These are phyloP conservation scores for Linnemannia hyalina DNA, from an alignment of 192 early-diverging fungal species.

Conservation along the genomic window DNA sequence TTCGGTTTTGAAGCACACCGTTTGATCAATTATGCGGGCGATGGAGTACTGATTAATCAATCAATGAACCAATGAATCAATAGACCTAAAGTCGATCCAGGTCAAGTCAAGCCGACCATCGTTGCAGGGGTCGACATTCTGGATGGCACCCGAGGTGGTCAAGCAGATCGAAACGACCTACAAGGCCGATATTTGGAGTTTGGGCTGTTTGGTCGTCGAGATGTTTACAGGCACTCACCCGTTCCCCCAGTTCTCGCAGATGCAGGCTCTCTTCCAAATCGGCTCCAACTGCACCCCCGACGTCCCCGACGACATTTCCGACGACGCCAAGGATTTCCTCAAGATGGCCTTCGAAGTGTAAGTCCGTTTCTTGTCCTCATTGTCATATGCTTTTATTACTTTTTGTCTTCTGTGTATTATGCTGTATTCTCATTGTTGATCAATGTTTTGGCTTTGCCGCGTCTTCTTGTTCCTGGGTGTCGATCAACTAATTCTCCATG, in stretches of 20 bases:
- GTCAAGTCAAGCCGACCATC: slow-evolving; percentile 74
- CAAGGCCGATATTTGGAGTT: slow-evolving; percentile 95
- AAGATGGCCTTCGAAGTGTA: slow-evolving; percentile 81
- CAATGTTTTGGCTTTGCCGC: background rate
- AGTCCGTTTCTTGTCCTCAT: slow-evolving; percentile 36
- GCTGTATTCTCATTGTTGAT: background rate
- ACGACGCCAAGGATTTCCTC: slow-evolving; percentile 82
- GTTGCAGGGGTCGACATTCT: slow-evolving; percentile 95
- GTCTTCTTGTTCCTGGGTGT: background rate
- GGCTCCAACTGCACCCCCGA: slow-evolving; percentile 85
- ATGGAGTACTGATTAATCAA: slow-evolving; percentile 4
- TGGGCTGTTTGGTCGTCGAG: slow-evolving; percentile 97
- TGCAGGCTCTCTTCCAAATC: slow-evolving; percentile 89
- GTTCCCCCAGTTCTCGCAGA: slow-evolving; percentile 83
- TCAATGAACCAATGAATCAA: background rate
- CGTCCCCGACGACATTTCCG: slow-evolving; percentile 80
- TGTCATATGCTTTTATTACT: background rate
- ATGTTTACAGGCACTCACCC: slow-evolving; percentile 98
- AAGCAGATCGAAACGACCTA: slow-evolving; percentile 92
- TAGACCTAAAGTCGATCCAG: slow-evolving; percentile 54
- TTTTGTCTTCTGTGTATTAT: background rate
- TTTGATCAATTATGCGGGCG: too few relatives aligned
- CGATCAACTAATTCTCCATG: too few relatives aligned
- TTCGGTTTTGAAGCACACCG: background rate
- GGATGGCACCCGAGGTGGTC: slow-evolving; percentile 99